These are phyloP conservation scores for Fagopyrum tataricum DNA, from an alignment of 148 eudicot genomes.

Conservation along the genomic window DNA sequence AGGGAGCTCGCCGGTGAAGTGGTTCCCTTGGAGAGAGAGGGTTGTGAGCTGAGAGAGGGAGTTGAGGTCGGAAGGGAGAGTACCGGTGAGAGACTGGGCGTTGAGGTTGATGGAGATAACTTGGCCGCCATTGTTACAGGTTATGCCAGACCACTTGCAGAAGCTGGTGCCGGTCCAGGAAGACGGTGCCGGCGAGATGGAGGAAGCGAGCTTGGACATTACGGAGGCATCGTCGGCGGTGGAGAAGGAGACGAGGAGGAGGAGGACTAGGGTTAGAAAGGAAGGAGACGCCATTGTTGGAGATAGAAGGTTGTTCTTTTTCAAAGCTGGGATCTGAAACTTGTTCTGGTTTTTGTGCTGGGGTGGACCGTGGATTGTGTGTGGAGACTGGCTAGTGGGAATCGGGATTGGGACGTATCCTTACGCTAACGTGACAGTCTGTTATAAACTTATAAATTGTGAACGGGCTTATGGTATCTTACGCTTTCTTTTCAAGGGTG, in stretches of 20 bases:
- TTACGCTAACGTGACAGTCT: slow-evolving; percentile 2
- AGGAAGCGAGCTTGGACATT: slow-evolving; percentile 32
- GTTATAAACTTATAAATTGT: too few relatives aligned
- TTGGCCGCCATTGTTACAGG: slow-evolving; percentile 28
- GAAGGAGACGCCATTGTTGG: slow-evolving; percentile 14
- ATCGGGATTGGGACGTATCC: neutral
- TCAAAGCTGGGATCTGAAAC: neutral
- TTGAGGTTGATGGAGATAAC: slow-evolving; percentile 50
- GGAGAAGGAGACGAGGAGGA: slow-evolving; percentile 18
- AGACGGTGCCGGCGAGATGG: slow-evolving; percentile 31
- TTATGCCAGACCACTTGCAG: slow-evolving; percentile 56
- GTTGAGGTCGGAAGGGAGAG: slow-evolving; percentile 43
- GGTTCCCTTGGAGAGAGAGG: slow-evolving; percentile 42
- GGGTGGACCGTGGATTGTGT: neutral
- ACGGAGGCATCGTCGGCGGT: slow-evolving; percentile 38
- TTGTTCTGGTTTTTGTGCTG: neutral
- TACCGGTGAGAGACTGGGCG: slow-evolving; percentile 31
- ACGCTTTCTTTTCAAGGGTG: too few relatives aligned
- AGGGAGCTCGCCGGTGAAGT: slow-evolving; percentile 50
- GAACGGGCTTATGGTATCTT: too few relatives aligned
- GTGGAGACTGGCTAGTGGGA: neutral
- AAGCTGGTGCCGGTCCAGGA: slow-evolving; percentile 35
- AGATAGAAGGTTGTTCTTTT: neutral
- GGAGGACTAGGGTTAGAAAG: slow-evolving; percentile 10
- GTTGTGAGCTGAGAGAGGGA: slow-evolving; percentile 44